Conservation (phyloP, 345 rosid genomes). For the Trapa incisa region DNA sequence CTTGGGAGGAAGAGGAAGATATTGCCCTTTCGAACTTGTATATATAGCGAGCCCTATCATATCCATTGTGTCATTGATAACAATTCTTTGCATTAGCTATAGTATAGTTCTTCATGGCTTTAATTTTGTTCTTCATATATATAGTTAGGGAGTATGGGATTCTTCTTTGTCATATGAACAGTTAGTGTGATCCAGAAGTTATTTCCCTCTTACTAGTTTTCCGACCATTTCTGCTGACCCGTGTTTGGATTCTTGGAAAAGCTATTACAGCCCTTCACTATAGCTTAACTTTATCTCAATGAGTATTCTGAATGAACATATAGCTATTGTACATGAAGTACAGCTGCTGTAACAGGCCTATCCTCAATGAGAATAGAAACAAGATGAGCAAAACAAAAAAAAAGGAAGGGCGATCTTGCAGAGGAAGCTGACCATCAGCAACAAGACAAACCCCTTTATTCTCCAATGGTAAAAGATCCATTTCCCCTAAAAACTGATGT, state of each 20-base stretch:
- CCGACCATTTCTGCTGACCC: neutral
- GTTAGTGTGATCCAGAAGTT: neutral
- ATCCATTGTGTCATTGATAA: neutral
- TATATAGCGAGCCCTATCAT: neutral
- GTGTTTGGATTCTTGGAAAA: neutral
- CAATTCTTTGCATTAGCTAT: neutral
- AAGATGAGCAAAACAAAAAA: neutral
- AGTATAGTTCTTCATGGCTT: neutral
- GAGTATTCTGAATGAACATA: neutral
- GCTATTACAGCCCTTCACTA: neutral
- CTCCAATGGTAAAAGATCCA: no score
- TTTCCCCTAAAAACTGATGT: constrained; percentile 9
- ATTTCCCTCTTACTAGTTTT: neutral
- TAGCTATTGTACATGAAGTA: neutral
- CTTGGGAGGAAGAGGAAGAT: neutral
- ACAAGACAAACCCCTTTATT: no score
- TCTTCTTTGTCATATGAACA: neutral
- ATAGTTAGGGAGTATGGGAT: neutral
- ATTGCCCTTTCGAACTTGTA: neutral
- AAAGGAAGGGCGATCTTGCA: neutral
- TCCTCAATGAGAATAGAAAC: neutral
- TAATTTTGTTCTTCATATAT: neutral
- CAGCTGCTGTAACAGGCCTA: neutral
- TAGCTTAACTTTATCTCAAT: neutral
- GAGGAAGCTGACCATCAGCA: constrained; percentile 26